These are phyloP conservation scores for Cladosporium sp. DNA, from an alignment of 2,329 filamentous ascomycete species.

Conservation along the genomic window DNA sequence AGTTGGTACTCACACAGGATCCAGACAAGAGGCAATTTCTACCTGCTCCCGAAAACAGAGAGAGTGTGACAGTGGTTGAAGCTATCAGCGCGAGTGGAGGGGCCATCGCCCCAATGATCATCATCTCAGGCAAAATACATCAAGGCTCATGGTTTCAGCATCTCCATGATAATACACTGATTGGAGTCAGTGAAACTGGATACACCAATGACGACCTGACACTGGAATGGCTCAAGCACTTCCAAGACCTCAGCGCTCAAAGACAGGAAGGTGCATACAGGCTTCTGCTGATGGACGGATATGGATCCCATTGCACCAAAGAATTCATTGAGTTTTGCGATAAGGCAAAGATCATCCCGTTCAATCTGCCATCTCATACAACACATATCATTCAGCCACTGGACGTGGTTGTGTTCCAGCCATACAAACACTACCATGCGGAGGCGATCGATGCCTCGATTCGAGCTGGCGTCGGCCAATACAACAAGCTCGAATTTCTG, in stretches of 20 bases:
- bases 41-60: neutral
- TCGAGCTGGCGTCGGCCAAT: conserved; percentile 12
- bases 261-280: neutral
- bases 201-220: conserved; percentile 13
- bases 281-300: conserved; percentile 11
- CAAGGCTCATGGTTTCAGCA: neutral
- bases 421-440: conserved; percentile 17
- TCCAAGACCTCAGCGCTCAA: neutral
- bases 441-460: conserved; percentile 13
- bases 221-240: conserved; percentile 13
- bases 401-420: conserved; percentile 17
- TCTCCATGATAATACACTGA: conserved; percentile 1
- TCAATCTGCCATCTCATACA: conserved; percentile 10
- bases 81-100: neutral
- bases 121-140: neutral
- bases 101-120: neutral
- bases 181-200: conserved; percentile 3
- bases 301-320: conserved; percentile 7
- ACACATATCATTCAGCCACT: conserved; percentile 12
- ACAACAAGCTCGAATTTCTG: conserved; percentile 12
- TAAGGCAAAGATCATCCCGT: conserved; percentile 8
- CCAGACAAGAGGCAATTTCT: neutral
- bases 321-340: conserved; percentile 13
- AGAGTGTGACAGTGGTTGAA: neutral
- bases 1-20: neutral